Evolutionary conservation across 2,329 filamentous ascomycete species (phyloP), one percentile per base, ranked within the genome.

Genomic region (Neofusicoccum laricinum): DNA sequence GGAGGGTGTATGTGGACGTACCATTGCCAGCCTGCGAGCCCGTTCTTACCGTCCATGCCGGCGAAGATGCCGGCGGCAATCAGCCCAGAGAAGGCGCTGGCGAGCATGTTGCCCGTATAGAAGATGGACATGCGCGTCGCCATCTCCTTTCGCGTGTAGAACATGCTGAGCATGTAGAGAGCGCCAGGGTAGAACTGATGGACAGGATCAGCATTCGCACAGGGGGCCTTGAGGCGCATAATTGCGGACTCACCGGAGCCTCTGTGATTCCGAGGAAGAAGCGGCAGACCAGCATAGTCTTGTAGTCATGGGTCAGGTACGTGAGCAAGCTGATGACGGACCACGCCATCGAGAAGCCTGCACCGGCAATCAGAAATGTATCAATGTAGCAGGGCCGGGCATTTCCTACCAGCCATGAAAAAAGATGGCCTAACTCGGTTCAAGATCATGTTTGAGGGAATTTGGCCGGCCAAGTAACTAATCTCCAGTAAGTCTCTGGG

Each of bases 131-230:
- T 83, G 8, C 84, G 79, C 45, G 82, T 77, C 1, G 79, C 79
- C 12, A 85, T 71, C 65, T 85, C 83, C 36, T 80, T 78, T 58
- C 81, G 81, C 0, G 81, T 85, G 67, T 85, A 85, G 82, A 82
- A 85, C 67, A 78, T 80, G 14, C 77, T 80, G 10, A 84, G 75
- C 65, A 81, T 82, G 72, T 81, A 82, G n/a, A 84, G 70, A 7
- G 79, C 77, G 10, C 81, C 81, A 10, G 81, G 71, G 68, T 50
- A 55, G 48, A 63, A 63, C 48, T 61, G 55, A 3, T 4, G 6
- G 41, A 2, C 12, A 51, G 6, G 2, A 15, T 46, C 5, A 36
- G 30, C 25, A 21, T 15, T 38, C 36, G 14, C 5, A 5, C 3
- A 8, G 50, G 17, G 4, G 11, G n/a, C 8, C 36, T n/a, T 40